phyloP scores from a whole-genome alignment of 73 alveolate species.

The Diophrys sp. region DNA sequence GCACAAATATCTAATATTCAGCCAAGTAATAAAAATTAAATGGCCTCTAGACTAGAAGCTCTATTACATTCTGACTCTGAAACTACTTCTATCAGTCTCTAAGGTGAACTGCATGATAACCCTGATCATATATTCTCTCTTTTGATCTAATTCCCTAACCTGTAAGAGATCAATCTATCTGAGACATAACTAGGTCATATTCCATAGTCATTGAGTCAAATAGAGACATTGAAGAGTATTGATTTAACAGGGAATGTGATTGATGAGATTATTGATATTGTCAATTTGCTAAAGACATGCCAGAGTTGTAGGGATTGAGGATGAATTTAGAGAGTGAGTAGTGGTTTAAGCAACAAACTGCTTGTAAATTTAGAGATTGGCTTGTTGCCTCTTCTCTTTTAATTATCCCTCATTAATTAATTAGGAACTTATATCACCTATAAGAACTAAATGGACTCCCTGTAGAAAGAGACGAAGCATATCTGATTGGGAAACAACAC shows the following conservation, averaged over 20 bases:
- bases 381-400: too few relatives aligned
- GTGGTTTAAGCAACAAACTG: too few relatives aligned
- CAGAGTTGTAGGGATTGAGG: conserved; percentile 15
- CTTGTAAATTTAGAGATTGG: too few relatives aligned
- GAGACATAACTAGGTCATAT: background rate
- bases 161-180: background rate
- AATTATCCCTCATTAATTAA: too few relatives aligned
- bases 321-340: conserved; percentile 56
- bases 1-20: too few relatives aligned
- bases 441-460: conserved; percentile 39
- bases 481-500: background rate
- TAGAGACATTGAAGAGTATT: too few relatives aligned
- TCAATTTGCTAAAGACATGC: conserved; percentile 10
- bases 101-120: too few relatives aligned
- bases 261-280: background rate
- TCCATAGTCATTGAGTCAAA: background rate
- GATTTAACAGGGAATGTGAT: background rate
- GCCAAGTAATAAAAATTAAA: too few relatives aligned
- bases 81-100: too few relatives aligned
- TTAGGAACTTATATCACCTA: conserved; percentile 21
- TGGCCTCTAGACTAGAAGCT: too few relatives aligned
- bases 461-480: conserved; percentile 47
- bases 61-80: too few relatives aligned
- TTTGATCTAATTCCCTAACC: background rate
- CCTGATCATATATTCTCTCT: too few relatives aligned